Conservation (phyloP, 164 flowering plant species). For the Magnolia sinica region DNA sequence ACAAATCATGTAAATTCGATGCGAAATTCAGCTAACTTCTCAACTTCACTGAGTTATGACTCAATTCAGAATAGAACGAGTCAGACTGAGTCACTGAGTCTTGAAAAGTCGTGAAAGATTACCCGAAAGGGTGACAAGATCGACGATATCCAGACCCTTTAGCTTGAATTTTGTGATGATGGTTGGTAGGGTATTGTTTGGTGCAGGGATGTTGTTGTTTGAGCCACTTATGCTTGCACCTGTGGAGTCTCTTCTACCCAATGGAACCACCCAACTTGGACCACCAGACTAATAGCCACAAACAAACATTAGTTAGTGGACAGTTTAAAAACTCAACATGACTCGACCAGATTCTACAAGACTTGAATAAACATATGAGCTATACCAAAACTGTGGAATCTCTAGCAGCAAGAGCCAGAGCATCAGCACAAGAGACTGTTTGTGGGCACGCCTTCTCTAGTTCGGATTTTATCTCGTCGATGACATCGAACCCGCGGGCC, state of each 20-base stretch:
- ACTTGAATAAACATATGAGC: background rate
- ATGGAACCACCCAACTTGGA: conserved; percentile 85
- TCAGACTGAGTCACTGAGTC: too few species aligned
- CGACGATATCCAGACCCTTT: conserved; percentile 67
- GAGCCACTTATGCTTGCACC: conserved; percentile 89
- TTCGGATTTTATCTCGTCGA: conserved; percentile 78
- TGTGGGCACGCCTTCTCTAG: conserved; percentile 82
- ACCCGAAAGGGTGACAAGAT: conserved; percentile 94
- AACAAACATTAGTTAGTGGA: background rate
- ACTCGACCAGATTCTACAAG: background rate
- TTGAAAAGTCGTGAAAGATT: background rate
- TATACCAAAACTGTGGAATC: conserved; percentile 79
- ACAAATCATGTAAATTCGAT: too few species aligned
- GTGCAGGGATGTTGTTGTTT: conserved; percentile 91
- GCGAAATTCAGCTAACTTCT: too few species aligned
- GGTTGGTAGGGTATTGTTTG: conserved; percentile 90
- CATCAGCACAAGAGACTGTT: conserved; percentile 93
- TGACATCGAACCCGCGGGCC: conserved; percentile 74
- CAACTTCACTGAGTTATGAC: too few species aligned
- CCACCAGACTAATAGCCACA: conserved; percentile 61
- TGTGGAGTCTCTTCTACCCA: conserved; percentile 86
- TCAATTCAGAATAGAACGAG: too few species aligned
- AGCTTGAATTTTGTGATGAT: conserved; percentile 82
- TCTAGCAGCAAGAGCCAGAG: conserved; percentile 80
- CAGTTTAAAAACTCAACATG: too few species aligned